These are phyloP conservation scores for Metschnikowia shivogae DNA, from an alignment of 805 yeast species.

Conservation along the genomic window DNA sequence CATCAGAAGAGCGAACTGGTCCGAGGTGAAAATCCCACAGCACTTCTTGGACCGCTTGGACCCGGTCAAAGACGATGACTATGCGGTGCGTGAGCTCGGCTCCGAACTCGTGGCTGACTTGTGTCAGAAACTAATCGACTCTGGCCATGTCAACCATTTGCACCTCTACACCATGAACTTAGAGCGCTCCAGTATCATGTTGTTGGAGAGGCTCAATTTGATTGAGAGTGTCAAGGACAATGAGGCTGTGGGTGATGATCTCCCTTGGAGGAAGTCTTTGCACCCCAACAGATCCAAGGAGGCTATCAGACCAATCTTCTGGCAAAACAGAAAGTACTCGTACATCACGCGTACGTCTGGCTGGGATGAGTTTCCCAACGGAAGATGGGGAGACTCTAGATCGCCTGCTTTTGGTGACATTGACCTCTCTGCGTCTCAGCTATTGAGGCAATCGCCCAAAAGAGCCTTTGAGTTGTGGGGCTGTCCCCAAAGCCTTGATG, in stretches of 20 bases:
- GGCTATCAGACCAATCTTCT: conserved; percentile 87
- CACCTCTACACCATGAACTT: conserved; percentile 98
- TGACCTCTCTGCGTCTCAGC: conserved; percentile 72
- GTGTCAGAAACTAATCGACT: conserved; percentile 69
- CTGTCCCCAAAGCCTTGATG: conserved; percentile 55
- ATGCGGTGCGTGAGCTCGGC: conserved; percentile 79
- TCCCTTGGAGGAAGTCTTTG: conserved; percentile 92
- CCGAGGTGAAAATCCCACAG: conserved; percentile 75
- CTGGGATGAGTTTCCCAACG: conserved; percentile 99
- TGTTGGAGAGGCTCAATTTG: conserved; percentile 68
- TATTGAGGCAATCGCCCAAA: conserved; percentile 78
- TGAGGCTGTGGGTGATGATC: conserved; percentile 37
- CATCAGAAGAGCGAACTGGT: conserved; percentile 92
- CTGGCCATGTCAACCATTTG: conserved; percentile 75
- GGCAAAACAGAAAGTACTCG: conserved; percentile 91
- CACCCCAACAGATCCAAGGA: conserved; percentile 77
- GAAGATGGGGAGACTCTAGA: conserved; percentile 97
- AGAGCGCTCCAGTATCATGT: conserved; percentile 86
- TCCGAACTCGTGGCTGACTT: conserved; percentile 75
- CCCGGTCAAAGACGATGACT: conserved; percentile 87
- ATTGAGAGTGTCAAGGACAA: conserved; percentile 40
- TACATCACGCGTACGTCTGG: conserved; percentile 85
- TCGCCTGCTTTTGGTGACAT: conserved; percentile 96
- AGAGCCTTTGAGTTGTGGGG: conserved; percentile 90
- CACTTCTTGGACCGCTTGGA: conserved; percentile 66